Percentiles rank a stretch among this genome's conserved stretches.
phyloP scores from a whole-genome alignment of 352 stramenopile genomes.

The Phytophthora macrochlamydospora region DNA sequence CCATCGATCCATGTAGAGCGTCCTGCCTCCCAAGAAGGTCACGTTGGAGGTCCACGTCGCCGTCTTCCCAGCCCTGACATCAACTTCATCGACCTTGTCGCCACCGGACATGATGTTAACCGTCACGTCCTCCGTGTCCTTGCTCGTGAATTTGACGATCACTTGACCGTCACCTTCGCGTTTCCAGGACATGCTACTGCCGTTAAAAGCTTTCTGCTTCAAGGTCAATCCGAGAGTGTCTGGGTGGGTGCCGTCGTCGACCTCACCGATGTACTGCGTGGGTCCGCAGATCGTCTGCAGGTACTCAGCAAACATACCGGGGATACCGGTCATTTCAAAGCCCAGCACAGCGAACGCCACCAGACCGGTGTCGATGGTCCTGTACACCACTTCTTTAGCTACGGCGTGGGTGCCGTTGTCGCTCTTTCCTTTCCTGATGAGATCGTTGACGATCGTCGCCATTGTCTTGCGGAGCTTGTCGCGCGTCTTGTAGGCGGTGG shows the following conservation, averaged over 20 bases:
- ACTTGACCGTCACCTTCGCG: conserved; percentile 40
- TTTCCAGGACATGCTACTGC: conserved; percentile 46
- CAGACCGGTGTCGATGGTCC: conserved; percentile 44
- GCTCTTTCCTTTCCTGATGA: conserved; percentile 44
- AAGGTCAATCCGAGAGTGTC: conserved; percentile 48
- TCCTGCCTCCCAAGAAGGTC: conserved; percentile 51
- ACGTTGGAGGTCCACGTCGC: conserved; percentile 44
- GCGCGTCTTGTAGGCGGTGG: conserved; percentile 41
- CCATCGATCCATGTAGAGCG: conserved; percentile 75
- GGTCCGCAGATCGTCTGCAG: conserved; percentile 65
- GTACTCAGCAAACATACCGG: conserved; percentile 47
- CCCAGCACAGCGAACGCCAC: conserved; percentile 47
- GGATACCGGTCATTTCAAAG: conserved; percentile 66
- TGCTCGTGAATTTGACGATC: conserved; percentile 47
- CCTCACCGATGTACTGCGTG: conserved; percentile 56
- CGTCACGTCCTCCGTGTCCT: conserved; percentile 44
- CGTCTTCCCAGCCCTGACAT: conserved; percentile 32
- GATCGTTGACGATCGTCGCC: conserved; percentile 51
- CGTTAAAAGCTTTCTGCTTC: conserved; percentile 47
- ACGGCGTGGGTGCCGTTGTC: conserved; percentile 43
- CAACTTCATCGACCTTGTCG: conserved; percentile 42
- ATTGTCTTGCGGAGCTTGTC: conserved; percentile 59
- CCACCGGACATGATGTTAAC: conserved; percentile 59
- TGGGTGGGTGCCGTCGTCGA: conserved; percentile 53
- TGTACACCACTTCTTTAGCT: conserved; percentile 43